Evolutionary conservation across 371 early-diverging fungal species (phyloP).

Genomic region (Sporodiniella umbellata): DNA sequence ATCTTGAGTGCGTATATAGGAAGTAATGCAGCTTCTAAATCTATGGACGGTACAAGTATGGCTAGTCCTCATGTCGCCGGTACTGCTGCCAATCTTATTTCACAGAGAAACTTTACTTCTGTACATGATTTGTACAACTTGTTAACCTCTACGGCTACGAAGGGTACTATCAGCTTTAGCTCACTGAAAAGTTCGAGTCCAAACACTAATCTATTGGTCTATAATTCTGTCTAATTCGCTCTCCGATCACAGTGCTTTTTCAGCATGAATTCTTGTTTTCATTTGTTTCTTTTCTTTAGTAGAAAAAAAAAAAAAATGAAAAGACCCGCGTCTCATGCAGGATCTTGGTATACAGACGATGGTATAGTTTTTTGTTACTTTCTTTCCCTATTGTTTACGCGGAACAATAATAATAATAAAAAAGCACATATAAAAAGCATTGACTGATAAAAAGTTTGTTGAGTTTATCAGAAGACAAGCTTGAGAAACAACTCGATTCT

Average conservation of each 20-base stretch:
- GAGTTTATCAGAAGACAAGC: conserved; percentile 14
- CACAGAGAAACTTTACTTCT: conserved; percentile 11
- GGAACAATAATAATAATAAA: no score
- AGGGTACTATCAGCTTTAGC: conserved; percentile 12
- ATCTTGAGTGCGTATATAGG: conserved; percentile 51
- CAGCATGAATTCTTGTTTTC: background rate
- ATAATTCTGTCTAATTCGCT: background rate
- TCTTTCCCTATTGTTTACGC: no score
- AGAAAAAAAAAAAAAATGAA: conserved; percentile 15
- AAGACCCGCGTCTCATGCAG: conserved; percentile 73
- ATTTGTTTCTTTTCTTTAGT: conserved; percentile 2
- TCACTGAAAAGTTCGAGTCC: conserved; percentile 4
- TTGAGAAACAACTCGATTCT: conserved; percentile 45
- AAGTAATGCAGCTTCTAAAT: conserved; percentile 21
- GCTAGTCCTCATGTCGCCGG: conserved; percentile 82
- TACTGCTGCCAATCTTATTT: conserved; percentile 54
- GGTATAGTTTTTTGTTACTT: conserved; percentile 25
- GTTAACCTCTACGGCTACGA: conserved; percentile 11
- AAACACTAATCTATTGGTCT: conserved; percentile 9
- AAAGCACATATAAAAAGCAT: conserved; percentile 1
- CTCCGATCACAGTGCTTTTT: no score
- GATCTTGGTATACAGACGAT: conserved; percentile 73
- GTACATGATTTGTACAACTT: conserved; percentile 20
- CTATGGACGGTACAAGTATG: conserved; percentile 74
- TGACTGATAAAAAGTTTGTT: background rate